A percentile compares a stretch with the other conserved stretches of the same genome.
These are phyloP conservation scores for Xylariaceae sp. DNA, from an alignment of 2,329 filamentous ascomycete species.

Conservation along the genomic window DNA sequence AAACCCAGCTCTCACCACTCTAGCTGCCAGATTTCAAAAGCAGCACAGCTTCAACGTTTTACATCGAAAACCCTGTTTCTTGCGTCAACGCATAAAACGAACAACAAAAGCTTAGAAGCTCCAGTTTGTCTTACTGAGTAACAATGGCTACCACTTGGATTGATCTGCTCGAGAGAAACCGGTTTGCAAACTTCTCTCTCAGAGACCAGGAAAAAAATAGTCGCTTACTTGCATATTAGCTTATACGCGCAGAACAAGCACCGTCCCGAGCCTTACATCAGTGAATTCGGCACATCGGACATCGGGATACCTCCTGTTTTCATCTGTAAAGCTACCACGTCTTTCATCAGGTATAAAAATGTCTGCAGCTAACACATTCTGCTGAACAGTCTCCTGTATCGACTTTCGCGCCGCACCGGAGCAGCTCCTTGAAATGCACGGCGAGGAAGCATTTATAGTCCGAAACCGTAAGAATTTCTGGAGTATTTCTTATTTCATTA, in stretches of 20 bases:
- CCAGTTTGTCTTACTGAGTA: neutral
- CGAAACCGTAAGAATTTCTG: too few relatives aligned
- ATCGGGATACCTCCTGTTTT: neutral
- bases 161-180: neutral
- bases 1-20: too few relatives aligned
- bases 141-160: neutral
- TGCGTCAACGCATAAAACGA: too few relatives aligned
- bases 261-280: neutral
- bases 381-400: neutral
- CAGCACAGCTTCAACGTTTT: too few relatives aligned
- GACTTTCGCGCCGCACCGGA: neutral
- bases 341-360: too few relatives aligned
- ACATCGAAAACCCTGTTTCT: too few relatives aligned
- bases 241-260: neutral
- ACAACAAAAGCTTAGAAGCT: too few relatives aligned
- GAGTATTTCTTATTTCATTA: too few relatives aligned
- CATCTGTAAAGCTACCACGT: neutral
- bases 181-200: neutral
- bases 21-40: too few relatives aligned
- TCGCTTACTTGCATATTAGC: neutral
- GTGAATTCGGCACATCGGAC: neutral
- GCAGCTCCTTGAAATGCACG: conserved; percentile 1
- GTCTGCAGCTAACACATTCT: neutral
- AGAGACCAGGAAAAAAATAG: neutral
- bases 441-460: neutral